phyloP scores from a whole-genome alignment of 331 rosid genomes.

The Erythrophleum ivorense region DNA sequence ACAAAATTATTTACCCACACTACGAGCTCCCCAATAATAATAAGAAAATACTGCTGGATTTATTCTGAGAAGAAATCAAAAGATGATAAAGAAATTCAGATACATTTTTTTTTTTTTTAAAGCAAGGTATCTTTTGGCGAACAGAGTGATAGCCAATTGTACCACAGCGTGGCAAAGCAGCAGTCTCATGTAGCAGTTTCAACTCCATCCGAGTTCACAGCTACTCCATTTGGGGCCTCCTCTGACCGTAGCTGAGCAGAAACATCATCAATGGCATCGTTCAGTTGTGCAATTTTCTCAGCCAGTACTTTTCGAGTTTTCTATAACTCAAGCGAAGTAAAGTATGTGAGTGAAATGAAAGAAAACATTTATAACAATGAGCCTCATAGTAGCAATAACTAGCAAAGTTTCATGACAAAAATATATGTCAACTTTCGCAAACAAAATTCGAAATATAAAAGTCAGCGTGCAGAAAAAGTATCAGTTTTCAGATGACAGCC shows the following conservation, averaged over 20 bases:
- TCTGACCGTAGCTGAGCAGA: conserved; percentile 76
- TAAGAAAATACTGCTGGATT: conserved; percentile 31
- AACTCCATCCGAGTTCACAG: conserved; percentile 70
- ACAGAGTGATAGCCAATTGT: conserved; percentile 25
- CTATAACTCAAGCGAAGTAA: conserved; percentile 52
- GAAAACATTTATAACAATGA: neutral
- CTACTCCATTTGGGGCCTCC: conserved; percentile 69
- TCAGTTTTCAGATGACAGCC: conserved; percentile 23
- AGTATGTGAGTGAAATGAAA: conserved; percentile 27
- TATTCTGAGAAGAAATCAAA: conserved; percentile 42
- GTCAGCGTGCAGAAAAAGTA: neutral
- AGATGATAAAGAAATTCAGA: conserved; percentile 44
- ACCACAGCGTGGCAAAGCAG: conserved; percentile 32
- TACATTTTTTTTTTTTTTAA: no score
- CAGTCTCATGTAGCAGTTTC: conserved; percentile 70
- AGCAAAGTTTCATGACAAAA: conserved; percentile 23
- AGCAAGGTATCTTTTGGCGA: conserved; percentile 27
- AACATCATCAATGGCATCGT: conserved; percentile 91
- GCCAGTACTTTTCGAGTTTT: conserved; percentile 86
- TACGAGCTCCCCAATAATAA: conserved; percentile 22
- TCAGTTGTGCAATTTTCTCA: conserved; percentile 84
- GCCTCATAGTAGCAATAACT: conserved; percentile 26
- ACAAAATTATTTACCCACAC: conserved; percentile 33
- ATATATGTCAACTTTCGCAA: conserved; percentile 6
- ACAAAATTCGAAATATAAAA: conserved; percentile 24